Evolutionary conservation across 1,139 yeast species (phyloP).

Genomic region (Kazachstania sp.): DNA sequence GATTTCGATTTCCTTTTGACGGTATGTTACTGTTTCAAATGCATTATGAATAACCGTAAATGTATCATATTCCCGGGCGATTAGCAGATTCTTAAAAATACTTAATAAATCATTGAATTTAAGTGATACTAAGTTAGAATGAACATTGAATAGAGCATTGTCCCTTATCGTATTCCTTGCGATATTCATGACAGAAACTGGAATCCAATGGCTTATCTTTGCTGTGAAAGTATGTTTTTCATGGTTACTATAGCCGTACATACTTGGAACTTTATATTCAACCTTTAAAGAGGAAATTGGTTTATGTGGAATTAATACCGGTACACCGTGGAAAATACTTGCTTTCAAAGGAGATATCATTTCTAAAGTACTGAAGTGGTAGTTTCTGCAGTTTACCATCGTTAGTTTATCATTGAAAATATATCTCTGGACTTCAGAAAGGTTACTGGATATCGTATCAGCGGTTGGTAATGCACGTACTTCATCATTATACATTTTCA

Average conservation of each 20-base stretch:
- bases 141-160: constrained; percentile 9
- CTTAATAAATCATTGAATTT: constrained; percentile 13
- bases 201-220: constrained; percentile 24
- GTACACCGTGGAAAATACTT: constrained; percentile 46
- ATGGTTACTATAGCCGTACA: constrained; percentile 27
- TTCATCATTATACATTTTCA: constrained; percentile 4
- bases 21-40: constrained; percentile 19
- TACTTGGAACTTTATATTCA: constrained; percentile 36
- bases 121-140: constrained; percentile 13
- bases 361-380: constrained; percentile 40
- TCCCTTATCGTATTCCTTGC: constrained; percentile 13
- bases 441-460: constrained; percentile 14
- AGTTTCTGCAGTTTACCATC: constrained; percentile 45
- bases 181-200: constrained; percentile 11
- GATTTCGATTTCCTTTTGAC: constrained; percentile 25
- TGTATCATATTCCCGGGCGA: constrained; percentile 9
- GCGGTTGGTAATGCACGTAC: background rate
- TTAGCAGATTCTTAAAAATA: constrained; percentile 16
- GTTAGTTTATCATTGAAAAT: constrained; percentile 19
- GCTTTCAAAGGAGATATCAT: constrained; percentile 40
- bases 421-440: constrained; percentile 20
- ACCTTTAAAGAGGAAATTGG: constrained; percentile 35
- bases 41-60: constrained; percentile 16
- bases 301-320: constrained; percentile 40
- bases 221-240: constrained; percentile 23